Evolutionary conservation across 352 stramenopile species (phyloP).

Genomic region (Globisporangium echinulatum): DNA sequence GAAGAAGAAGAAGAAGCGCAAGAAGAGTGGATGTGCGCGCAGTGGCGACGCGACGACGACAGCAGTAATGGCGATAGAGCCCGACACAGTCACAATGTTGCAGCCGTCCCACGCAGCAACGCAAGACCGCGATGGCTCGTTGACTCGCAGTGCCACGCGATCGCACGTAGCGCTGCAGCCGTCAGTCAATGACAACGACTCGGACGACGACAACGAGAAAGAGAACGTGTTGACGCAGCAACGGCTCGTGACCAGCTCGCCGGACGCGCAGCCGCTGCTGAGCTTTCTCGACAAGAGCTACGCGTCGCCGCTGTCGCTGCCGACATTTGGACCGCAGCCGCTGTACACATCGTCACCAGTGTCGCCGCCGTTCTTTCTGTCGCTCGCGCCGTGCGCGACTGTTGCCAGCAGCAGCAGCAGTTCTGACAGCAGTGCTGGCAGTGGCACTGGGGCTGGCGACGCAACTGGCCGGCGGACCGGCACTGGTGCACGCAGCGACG

Average conservation of each 20-base stretch:
- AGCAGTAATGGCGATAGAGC: neutral
- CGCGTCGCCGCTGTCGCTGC: conserved; percentile 19
- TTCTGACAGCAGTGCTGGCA: no score
- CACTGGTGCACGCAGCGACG: conserved; percentile 5
- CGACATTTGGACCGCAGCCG: conserved; percentile 35
- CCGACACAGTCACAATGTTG: neutral
- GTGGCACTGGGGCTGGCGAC: no score
- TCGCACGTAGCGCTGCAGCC: no score
- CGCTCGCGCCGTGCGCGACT: conserved; percentile 27
- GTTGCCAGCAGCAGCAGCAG: neutral
- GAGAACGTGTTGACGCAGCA: conserved; percentile 6
- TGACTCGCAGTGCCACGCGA: neutral
- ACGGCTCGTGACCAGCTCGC: conserved; percentile 16
- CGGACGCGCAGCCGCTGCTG: conserved; percentile 20
- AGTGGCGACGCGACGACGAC: no score
- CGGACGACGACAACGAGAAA: neutral
- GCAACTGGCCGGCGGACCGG: neutral
- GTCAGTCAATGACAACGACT: neutral
- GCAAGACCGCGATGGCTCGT: neutral
- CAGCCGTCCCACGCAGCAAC: neutral
- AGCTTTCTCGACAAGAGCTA: conserved; percentile 37
- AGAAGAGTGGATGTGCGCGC: conserved; percentile 7
- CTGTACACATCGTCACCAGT: conserved; percentile 34
- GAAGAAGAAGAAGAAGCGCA: conserved; percentile 16
- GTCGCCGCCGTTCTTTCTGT: conserved; percentile 45